Conservation (phyloP, 225 moss, liverwort and hornwort genomes). For the Pseudoscleropodium purum region DNA sequence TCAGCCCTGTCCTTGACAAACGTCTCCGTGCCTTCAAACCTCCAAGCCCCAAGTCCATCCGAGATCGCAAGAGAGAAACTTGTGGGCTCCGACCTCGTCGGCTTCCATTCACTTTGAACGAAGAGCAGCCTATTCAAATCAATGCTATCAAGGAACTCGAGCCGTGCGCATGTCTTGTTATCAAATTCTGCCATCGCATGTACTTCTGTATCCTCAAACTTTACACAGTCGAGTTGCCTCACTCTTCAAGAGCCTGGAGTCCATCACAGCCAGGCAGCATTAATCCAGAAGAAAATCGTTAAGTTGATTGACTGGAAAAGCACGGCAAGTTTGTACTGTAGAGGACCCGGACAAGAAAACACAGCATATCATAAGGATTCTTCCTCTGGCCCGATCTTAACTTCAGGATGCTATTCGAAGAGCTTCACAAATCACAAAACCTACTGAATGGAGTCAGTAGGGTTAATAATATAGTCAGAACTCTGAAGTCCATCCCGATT, state of each 20-base stretch:
- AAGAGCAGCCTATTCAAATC: constrained; percentile 17
- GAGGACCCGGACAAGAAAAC: background rate
- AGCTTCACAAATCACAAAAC: background rate
- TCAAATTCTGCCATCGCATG: constrained; percentile 20
- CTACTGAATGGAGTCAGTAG: background rate
- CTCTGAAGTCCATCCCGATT: background rate
- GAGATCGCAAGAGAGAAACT: constrained; percentile 27
- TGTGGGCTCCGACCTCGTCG: background rate
- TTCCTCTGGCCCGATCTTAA: background rate
- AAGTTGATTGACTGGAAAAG: background rate
- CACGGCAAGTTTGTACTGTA: background rate
- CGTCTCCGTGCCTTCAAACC: constrained; percentile 21
- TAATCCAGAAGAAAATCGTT: background rate
- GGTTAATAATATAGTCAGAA: background rate
- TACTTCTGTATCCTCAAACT: background rate
- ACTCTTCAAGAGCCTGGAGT: background rate
- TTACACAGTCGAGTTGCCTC: background rate
- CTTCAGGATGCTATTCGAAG: background rate
- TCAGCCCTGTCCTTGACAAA: constrained; percentile 20
- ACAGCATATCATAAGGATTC: background rate
- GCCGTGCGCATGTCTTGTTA: constrained; percentile 17
- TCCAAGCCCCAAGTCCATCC: constrained; percentile 36
- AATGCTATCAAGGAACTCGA: constrained; percentile 10
- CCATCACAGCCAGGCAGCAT: background rate
- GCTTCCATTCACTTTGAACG: constrained; percentile 26